These are phyloP conservation scores for Pyrrhoderma lamaoense DNA, from an alignment of 1,284 basidiomycete species.

Conservation along the genomic window DNA sequence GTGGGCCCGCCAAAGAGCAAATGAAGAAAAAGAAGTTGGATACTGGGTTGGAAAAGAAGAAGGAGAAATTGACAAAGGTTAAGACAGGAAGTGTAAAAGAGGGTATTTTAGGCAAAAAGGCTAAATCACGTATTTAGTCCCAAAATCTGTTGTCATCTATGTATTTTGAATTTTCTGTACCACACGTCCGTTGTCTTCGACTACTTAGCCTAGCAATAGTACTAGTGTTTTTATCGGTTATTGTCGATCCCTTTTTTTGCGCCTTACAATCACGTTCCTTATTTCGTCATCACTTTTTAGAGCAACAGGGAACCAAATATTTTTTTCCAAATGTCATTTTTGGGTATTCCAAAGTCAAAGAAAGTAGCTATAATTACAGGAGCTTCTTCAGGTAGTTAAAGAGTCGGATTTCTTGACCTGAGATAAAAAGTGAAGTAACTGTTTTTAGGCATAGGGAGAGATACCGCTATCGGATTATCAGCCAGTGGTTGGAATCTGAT, in stretches of 20 bases:
- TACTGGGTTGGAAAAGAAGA: slow-evolving; percentile 49
- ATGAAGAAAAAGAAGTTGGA: slow-evolving; percentile 44
- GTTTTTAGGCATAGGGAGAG: slow-evolving; percentile 30
- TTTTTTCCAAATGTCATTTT: too few species aligned
- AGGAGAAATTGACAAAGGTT: slow-evolving; percentile 42
- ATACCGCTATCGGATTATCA: slow-evolving; percentile 41
- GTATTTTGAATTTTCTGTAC: too few species aligned
- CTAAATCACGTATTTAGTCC: slow-evolving; percentile 2
- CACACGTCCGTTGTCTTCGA: too few species aligned
- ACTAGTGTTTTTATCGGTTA: too few species aligned
- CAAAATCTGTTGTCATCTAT: too few species aligned
- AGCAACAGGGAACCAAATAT: too few species aligned
- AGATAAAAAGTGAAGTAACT: background rate
- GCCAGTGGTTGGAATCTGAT: slow-evolving; percentile 54
- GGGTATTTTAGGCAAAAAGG: slow-evolving; percentile 36
- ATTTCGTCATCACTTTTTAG: too few species aligned
- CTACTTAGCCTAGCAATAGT: too few species aligned
- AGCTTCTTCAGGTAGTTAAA: slow-evolving; percentile 28
- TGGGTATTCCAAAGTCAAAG: background rate
- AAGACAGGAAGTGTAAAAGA: slow-evolving; percentile 44
- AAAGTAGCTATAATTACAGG: slow-evolving; percentile 31
- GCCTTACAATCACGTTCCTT: too few species aligned
- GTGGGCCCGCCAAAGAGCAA: slow-evolving; percentile 21
- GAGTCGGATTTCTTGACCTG: slow-evolving; percentile 15
- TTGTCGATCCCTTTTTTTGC: too few species aligned